A percentile compares a stretch with the other conserved stretches of the same genome.
phyloP scores from a whole-genome alignment of 306 rosid species.

The Ormosia semicastrata region DNA sequence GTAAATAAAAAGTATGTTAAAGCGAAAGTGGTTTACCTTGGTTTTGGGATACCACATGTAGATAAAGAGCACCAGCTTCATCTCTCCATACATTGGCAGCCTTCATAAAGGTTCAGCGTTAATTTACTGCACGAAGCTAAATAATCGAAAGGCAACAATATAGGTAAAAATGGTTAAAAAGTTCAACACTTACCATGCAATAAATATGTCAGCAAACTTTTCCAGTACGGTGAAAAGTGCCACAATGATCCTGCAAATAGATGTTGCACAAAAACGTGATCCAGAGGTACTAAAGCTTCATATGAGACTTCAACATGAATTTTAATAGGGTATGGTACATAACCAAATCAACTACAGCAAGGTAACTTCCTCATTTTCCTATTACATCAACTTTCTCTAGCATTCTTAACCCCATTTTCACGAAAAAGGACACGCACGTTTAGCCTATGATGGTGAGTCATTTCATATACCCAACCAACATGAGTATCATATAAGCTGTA shows the following conservation, averaged over 20 bases:
- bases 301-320: background rate
- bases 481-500: background rate
- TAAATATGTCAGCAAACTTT: constrained; percentile 59
- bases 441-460: background rate
- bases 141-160: background rate
- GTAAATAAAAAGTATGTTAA: background rate
- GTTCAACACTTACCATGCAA: constrained; percentile 55
- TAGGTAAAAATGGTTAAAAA: background rate
- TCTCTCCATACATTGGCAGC: constrained; percentile 90
- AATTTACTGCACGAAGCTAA: background rate
- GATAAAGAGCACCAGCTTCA: constrained; percentile 63
- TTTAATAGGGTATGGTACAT: background rate
- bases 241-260: constrained; percentile 72
- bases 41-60: constrained; percentile 91
- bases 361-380: background rate
- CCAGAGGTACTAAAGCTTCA: background rate
- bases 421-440: background rate
- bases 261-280: background rate
- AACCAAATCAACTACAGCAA: background rate
- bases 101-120: constrained; percentile 39
- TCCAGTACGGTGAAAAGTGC: constrained; percentile 71
- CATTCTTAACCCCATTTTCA: constrained; percentile 15
- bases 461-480: background rate
- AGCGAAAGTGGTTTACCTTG: constrained; percentile 43
- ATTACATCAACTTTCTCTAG: background rate